These are phyloP conservation scores for Psilocybe cubensis DNA, from an alignment of 768 basidiomycete species.

Conservation along the genomic window DNA sequence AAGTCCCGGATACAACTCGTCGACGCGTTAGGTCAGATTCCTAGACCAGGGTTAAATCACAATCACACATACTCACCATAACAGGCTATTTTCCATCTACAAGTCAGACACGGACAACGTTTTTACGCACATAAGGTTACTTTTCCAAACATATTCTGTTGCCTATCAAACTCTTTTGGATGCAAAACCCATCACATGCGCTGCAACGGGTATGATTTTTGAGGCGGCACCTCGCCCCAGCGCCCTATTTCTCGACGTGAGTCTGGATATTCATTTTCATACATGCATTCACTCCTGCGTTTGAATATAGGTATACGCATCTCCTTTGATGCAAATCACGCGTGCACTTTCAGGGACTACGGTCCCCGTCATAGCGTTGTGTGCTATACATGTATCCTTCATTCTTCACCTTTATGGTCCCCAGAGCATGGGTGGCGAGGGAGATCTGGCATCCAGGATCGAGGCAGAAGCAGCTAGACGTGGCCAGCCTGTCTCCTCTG, in stretches of 20 bases:
- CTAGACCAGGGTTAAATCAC: background rate
- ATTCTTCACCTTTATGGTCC: background rate
- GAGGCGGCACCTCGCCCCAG: slow-evolving; percentile 9
- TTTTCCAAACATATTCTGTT: background rate
- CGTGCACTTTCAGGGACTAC: background rate
- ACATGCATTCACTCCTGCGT: background rate
- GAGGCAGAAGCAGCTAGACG: background rate
- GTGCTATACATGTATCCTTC: background rate
- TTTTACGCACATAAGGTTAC: background rate
- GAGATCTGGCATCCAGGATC: background rate
- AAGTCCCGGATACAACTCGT: background rate
- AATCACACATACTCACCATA: background rate
- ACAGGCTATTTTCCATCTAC: background rate
- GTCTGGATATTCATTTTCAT: background rate
- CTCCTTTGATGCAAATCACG: background rate
- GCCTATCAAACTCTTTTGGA: slow-evolving; percentile 8
- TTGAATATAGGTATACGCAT: background rate
- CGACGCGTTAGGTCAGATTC: slow-evolving; percentile 1
- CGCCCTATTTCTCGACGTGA: slow-evolving; percentile 11
- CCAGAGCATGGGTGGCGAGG: background rate
- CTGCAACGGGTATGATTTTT: slow-evolving; percentile 5
- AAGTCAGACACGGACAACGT: background rate
- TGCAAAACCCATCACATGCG: slow-evolving; percentile 13
- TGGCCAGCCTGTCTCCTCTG: background rate
- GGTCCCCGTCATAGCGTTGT: background rate